These are phyloP conservation scores for Termitomyces sp. DNA, from an alignment of 768 basidiomycete species.

Conservation along the genomic window DNA sequence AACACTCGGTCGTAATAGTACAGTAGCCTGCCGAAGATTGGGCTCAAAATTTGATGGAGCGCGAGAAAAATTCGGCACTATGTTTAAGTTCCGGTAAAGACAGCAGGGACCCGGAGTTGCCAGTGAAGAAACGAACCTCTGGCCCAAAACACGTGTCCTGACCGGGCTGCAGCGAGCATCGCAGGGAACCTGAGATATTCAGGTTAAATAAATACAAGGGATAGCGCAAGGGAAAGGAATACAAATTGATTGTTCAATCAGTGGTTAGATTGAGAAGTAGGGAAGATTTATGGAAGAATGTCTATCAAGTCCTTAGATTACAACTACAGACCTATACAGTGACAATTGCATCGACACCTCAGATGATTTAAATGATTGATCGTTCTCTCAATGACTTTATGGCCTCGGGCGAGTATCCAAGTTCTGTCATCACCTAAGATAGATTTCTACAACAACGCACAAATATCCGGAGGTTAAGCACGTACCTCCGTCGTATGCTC, in stretches of 20 bases:
- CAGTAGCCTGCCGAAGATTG: too few relatives aligned
- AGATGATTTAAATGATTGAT: constrained; percentile 11
- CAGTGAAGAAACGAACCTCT: neutral
- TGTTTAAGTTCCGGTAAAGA: too few relatives aligned
- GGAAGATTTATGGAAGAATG: neutral
- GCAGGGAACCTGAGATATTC: neutral
- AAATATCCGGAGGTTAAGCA: neutral
- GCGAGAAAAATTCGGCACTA: too few relatives aligned
- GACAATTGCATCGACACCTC: neutral
- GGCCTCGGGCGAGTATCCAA: constrained; percentile 18
- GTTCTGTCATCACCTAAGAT: constrained; percentile 29
- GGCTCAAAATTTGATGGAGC: too few relatives aligned
- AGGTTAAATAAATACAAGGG: neutral
- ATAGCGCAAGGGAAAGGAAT: neutral
- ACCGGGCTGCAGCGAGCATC: neutral
- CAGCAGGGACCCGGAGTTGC: neutral
- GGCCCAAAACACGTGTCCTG: neutral
- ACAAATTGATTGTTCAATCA: neutral
- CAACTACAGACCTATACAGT: neutral
- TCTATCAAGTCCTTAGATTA: neutral
- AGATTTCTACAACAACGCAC: neutral
- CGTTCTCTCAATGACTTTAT: constrained; percentile 15
- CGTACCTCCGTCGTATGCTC: constrained; percentile 77
- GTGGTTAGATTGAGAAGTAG: neutral
- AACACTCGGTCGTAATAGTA: too few relatives aligned